Evolutionary conservation across 2,329 filamentous ascomycete genomes (phyloP), one percentile per base, ranked within the genome.

Genomic region (Cyphellophora attinorum): DNA sequence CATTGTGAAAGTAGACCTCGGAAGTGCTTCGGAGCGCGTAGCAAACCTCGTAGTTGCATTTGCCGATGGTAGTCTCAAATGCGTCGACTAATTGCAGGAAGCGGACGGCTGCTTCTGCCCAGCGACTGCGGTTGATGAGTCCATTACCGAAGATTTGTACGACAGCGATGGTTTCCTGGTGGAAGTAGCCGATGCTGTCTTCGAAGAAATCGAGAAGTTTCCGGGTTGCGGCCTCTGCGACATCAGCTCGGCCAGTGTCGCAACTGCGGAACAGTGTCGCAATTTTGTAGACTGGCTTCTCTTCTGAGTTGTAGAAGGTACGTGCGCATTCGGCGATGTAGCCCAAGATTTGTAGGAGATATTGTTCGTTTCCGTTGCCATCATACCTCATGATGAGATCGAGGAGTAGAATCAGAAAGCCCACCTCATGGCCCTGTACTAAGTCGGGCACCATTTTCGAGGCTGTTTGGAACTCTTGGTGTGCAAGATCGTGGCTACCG

Each of bases 131-230:
- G 21, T 49, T 49, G 34, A 49, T 31, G 3, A 49, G 37, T 15
- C 40, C 36, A 5, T 42, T 47, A 5, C 45, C 46, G 35, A 49
- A 49, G 5, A 45, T 49, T 38, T 49, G 46, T 11, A 49, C 31
- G 11, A 49, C 32, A 11, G 46, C 46, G 19, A 47, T 46, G 2
- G 46, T 49, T 33, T 49, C 46, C 4, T 40, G 33, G 19, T 49
- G 45, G 23, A 49, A 49, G 21, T 49, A 49, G 5, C 46, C 46
- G 23, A 49, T 49, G 27, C 45, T 43, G 28, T 49, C 46, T 34
- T 47, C 43, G 29, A 49, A 49, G 30, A 49, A 49, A 37, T 46
- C 46, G 10, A 49, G 39, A 29, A 49, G 32, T 27, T 40, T 37
- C 17, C 46, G 42, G 17, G 47, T 27, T 2, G 41, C 42, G 4